Evolutionary conservation across 305 asterid genomes (phyloP).

Genomic region (Fraxinus floribunda): DNA sequence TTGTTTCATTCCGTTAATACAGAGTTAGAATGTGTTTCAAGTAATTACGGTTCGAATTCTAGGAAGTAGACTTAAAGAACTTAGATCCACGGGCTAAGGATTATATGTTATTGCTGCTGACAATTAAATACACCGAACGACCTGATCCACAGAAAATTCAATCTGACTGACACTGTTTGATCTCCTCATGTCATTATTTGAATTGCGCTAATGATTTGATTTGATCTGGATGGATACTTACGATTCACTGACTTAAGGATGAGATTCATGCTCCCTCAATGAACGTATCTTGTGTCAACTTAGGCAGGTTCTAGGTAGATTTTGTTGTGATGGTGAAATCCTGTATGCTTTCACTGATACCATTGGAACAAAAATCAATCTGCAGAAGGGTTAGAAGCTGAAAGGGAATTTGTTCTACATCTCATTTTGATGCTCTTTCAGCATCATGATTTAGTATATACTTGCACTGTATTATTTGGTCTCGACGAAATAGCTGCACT

Average conservation of each 20-base stretch:
- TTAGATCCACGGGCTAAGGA: conserved; percentile 1
- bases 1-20: neutral
- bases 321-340: neutral
- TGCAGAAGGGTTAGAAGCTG: neutral
- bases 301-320: neutral
- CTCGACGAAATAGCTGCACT: neutral
- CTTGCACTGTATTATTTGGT: neutral
- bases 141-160: neutral
- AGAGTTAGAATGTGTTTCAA: neutral
- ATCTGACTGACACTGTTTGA: neutral
- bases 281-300: neutral
- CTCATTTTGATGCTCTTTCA: neutral
- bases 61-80: neutral
- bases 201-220: neutral
- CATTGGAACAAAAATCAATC: neutral
- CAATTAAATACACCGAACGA: neutral
- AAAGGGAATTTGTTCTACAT: neutral
- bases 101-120: neutral
- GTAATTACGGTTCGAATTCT: neutral
- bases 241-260: neutral
- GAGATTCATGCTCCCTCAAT: neutral
- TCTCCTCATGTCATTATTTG: neutral
- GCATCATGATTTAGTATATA: neutral
- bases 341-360: neutral
- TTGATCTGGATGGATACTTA: conserved; percentile 12